Conservation (phyloP, 768 basidiomycete species). For the Cubamyces sp. region DNA sequence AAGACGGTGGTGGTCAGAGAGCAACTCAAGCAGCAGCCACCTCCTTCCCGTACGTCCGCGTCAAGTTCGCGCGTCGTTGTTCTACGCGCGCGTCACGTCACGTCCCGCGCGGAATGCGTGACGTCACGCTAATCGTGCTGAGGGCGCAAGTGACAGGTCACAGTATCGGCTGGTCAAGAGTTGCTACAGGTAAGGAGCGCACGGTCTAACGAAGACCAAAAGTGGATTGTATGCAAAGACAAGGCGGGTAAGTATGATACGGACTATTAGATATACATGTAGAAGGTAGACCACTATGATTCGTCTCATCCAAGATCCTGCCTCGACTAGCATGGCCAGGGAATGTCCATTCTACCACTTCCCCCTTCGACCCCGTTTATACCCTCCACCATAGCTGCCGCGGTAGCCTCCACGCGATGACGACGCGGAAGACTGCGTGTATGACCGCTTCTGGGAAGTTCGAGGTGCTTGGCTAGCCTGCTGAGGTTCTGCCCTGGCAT, state of each 20-base stretch:
- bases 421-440: constrained; percentile 16
- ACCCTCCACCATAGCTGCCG: constrained; percentile 21
- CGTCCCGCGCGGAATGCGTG: not conserved
- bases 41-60: not conserved
- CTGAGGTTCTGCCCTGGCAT: constrained; percentile 27
- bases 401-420: constrained; percentile 7
- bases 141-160: no score
- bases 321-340: no score
- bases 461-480: constrained; percentile 1
- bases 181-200: no score
- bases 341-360: not conserved
- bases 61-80: constrained; percentile 6
- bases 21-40: not conserved
- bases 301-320: no score
- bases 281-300: no score
- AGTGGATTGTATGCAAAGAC: no score
- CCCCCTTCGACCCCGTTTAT: constrained; percentile 17
- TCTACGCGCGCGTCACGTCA: constrained; percentile 24
- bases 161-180: no score
- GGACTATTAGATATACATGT: no score
- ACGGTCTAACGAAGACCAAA: no score
- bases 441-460: constrained; percentile 29
- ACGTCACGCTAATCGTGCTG: no score
- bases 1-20: not conserved
- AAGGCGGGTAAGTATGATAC: no score